Base-by-base conservation (phyloP, 2,329 filamentous ascomycete genomes). In the Trichoderma aggressivum region DNA sequence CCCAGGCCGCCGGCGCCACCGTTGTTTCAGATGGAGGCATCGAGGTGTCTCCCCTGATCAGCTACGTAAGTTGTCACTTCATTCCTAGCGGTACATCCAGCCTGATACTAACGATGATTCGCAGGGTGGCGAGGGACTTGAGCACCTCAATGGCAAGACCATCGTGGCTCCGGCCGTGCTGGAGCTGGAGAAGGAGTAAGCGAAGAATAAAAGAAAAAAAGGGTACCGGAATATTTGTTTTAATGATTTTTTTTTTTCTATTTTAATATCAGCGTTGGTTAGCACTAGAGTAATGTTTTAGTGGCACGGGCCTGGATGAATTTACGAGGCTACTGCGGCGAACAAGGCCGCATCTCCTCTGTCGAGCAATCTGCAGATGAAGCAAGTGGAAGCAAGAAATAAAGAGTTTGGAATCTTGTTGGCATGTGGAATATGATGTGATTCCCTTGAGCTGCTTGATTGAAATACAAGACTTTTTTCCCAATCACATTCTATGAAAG, bases 11-110 rank as follows among this genome's bases (percentile, higher is more conserved):
- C 8, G 96, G 95, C 61, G 94, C 89, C 30, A 87, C 87, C 10
- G 90, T 98, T 53, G 87, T 90, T 50, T 91, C 89, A 73, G 86
- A 87, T 16, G 84, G 85, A 43, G 95, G 96, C 47, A 87, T 99
- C 43, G 96, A 99, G 81, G 90, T 99, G 21, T 97, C 94, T 68
- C 96, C 96, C 47, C 84, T 97, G 77, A 92, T 97, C 80, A 98
- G 94, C 88, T 99, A 99, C 80, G 94, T 97, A 89, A 89, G 93
- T 92, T 59, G 14, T 16, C 12, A 7, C 56, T 11, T 39, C 7
- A 3, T 32, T 8, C 12, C 32, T 24, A 24, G 21, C 47, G 18
- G 39, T n/a, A 3, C 12, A 18, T 26, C 8, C 5, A 11, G 6
- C 16, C 26, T 12, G n/a, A 43, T 50, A 75, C 68, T 50, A 53